Evolutionary conservation across 208 protist genomes (phyloP).

Genomic region (Crithidia acanthocephali): DNA sequence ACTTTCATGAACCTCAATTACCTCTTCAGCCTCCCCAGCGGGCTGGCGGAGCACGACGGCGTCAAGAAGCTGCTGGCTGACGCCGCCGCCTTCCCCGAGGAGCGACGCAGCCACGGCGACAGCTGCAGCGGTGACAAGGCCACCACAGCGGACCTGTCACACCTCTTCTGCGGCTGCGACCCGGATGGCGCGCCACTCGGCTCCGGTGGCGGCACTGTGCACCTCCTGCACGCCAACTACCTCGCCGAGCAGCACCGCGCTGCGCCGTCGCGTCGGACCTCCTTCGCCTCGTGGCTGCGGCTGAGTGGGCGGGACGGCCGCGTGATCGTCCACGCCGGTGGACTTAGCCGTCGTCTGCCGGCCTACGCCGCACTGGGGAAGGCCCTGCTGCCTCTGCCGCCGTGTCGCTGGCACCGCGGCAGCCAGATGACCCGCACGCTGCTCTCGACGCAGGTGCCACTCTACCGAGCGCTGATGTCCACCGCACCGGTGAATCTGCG

Average conservation of each 20-base stretch:
- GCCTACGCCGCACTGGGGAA: conserved; percentile 53
- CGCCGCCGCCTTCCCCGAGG: conserved; percentile 11
- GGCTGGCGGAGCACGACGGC: conserved; percentile 9
- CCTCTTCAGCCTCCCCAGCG: conserved; percentile 25
- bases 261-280: neutral
- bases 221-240: conserved; percentile 45
- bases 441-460: conserved; percentile 40
- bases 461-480: conserved; percentile 29
- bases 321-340: conserved; percentile 56
- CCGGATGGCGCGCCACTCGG: conserved; percentile 38
- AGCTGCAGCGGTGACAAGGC: neutral
- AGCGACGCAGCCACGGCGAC: neutral
- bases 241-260: conserved; percentile 14
- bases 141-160: neutral
- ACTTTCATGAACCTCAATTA: conserved; percentile 31
- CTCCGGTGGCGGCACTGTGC: conserved; percentile 51
- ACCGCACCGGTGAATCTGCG: conserved; percentile 33
- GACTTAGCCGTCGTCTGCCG: conserved; percentile 56
- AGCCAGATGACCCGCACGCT: conserved; percentile 43
- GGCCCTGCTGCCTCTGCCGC: conserved; percentile 49
- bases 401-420: conserved; percentile 35
- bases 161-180: conserved; percentile 43
- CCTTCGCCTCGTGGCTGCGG: conserved; percentile 30
- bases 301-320: conserved; percentile 36
- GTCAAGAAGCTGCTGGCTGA: conserved; percentile 30